Evolutionary conservation across 768 basidiomycete genomes (phyloP).

Genomic region (Tulasnella sp.): DNA sequence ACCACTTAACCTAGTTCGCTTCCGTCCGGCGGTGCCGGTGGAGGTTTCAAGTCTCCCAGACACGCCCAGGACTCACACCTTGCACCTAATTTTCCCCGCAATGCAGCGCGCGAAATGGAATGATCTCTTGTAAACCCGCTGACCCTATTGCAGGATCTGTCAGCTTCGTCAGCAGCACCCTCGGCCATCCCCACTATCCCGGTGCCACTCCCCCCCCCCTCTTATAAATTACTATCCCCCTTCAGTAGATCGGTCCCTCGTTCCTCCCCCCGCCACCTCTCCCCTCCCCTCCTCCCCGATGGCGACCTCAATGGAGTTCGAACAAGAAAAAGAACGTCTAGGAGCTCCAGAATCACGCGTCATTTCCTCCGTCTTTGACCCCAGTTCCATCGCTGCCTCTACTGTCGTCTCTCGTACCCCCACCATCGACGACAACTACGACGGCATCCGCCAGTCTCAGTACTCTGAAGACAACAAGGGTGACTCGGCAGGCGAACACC

Average conservation of each 20-base stretch:
- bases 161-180: not conserved
- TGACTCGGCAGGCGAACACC: constrained; percentile 26
- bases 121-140: not conserved
- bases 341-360: not conserved
- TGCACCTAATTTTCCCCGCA: not conserved
- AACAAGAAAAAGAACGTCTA: not conserved
- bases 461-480: not conserved
- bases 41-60: not conserved
- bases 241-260: not conserved
- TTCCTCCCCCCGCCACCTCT: not conserved
- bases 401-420: constrained; percentile 14
- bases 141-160: not conserved
- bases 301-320: not conserved
- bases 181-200: not conserved
- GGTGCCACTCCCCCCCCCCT: not conserved
- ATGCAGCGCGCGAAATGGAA: too few relatives aligned
- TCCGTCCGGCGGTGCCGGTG: not conserved
- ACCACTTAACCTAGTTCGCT: not conserved
- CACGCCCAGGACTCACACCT: not conserved
- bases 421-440: constrained; percentile 19
- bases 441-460: not conserved
- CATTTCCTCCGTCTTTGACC: not conserved
- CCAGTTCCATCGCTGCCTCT: not conserved
- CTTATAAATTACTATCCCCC: not conserved
- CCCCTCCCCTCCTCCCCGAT: not conserved